Base-by-base conservation (phyloP, 192 early-diverging fungal species). In the Chytriomyces sp. region DNA sequence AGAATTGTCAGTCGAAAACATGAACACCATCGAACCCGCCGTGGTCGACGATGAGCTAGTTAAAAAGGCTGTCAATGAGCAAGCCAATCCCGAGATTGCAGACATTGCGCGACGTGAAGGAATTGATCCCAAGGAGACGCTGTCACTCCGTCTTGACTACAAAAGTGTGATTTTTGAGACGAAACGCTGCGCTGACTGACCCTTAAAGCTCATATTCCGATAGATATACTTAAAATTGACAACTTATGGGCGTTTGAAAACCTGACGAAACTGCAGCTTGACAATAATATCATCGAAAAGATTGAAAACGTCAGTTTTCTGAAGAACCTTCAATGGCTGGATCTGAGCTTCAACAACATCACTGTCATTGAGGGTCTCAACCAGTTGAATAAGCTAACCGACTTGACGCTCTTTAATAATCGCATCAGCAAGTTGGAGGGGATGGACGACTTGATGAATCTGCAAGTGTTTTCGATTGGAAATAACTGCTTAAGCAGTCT, bases 201-300 rank as follows among this genome's bases (percentile, higher is more conserved):
- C 59, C 7, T 14, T 12, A 17, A 37, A 33, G 22, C 34, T 61
- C 32, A 53, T 69, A 10, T 31, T 53, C 31, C 34, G 38, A 28
- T 60, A 89, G 87, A 89, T 75, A 88, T 89, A 49, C 73, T 89
- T 26, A 84, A 89, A 53, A 89, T 89, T 41, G 86, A 89, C 67
- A 89, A 89, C 66, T 72, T 89, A 25, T 89, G 86, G 85, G 76
- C 77, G 33, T 86, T 83, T 64, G 75, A 80, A 61, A 89, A 87
- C 64, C 77, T 89, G 41, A 84, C 81, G 10, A 89, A 87, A 56
- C 75, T 89, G 62, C 88, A 89, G 65, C 77, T 89, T 10, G 88
- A 89, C 74, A 89, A 89, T 75, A 89, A 89, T 64, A 89, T 89
- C 67, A 89, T 89, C 49, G 88, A 89, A 71, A 77, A 77, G 65